Evolutionary conservation across 2,329 filamentous ascomycete species (phyloP).

Genomic region (Chaetomium sp.): DNA sequence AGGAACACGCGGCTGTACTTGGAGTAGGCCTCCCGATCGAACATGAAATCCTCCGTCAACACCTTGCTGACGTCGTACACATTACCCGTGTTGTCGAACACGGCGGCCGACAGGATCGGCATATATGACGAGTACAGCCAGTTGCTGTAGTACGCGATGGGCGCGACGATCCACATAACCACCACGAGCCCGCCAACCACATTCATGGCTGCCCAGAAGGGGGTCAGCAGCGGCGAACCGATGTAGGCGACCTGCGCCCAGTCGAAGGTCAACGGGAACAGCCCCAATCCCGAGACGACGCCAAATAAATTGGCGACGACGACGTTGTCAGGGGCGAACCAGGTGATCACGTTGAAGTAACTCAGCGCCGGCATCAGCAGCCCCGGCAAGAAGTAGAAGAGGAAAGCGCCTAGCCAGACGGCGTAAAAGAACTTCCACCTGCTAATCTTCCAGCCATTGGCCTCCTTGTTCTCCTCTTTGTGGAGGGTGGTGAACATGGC

Average conservation of each 20-base stretch:
- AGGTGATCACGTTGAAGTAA: conserved; percentile 87
- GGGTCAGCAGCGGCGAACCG: conserved; percentile 78
- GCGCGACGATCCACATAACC: conserved; percentile 83
- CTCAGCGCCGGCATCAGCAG: conserved; percentile 81
- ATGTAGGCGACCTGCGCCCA: conserved; percentile 91
- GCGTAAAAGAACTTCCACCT: conserved; percentile 82
- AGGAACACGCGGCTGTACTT: conserved; percentile 84
- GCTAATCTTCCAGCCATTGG: conserved; percentile 80
- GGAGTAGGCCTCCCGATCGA: conserved; percentile 74
- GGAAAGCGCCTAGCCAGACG: conserved; percentile 69
- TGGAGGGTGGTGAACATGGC: conserved; percentile 88
- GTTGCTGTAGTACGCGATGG: conserved; percentile 79
- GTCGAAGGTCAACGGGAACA: conserved; percentile 87
- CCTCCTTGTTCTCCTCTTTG: conserved; percentile 78
- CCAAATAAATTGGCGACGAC: conserved; percentile 85
- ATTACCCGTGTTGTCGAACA: conserved; percentile 82
- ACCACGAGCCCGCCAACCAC: conserved; percentile 77
- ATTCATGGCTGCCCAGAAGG: conserved; percentile 85
- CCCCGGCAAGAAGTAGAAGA: conserved; percentile 84
- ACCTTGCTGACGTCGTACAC: conserved; percentile 82
- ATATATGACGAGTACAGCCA: conserved; percentile 80
- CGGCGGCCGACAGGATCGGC: conserved; percentile 80
- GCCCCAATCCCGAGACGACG: conserved; percentile 77
- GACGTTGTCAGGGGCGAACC: conserved; percentile 85
- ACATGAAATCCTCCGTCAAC: conserved; percentile 74